Evolutionary conservation across 2,329 filamentous ascomycete species (phyloP).

Genomic region (Clarireedia paspali): DNA sequence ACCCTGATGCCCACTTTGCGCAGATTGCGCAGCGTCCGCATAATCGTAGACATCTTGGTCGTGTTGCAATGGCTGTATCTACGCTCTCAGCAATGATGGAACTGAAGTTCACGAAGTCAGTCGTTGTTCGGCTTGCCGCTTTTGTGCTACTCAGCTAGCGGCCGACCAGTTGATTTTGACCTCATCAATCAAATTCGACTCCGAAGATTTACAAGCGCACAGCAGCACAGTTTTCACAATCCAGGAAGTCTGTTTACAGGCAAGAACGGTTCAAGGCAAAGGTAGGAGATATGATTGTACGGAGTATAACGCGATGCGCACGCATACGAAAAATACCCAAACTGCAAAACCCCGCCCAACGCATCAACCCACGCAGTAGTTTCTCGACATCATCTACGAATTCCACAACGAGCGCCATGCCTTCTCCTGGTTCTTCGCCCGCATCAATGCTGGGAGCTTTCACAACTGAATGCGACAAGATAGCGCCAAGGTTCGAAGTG

Average conservation of each 20-base stretch:
- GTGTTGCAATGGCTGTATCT: slow-evolving; percentile 21
- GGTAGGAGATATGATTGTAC: slow-evolving; percentile 29
- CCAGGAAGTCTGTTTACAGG: not conserved
- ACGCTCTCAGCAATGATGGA: not conserved
- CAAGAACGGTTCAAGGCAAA: not conserved
- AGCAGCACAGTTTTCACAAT: not conserved
- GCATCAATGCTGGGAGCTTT: slow-evolving; percentile 48
- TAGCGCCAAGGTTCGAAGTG: slow-evolving; percentile 87
- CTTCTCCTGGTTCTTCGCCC: slow-evolving; percentile 35
- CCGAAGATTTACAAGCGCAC: not conserved
- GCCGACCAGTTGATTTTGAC: not conserved
- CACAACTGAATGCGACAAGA: slow-evolving; percentile 71
- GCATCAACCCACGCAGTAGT: slow-evolving; percentile 20
- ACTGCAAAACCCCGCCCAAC: slow-evolving; percentile 17
- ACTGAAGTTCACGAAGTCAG: slow-evolving; percentile 9
- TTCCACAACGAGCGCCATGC: slow-evolving; percentile 10
- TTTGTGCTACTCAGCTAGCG: slow-evolving; percentile 13
- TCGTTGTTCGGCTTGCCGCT: slow-evolving; percentile 15
- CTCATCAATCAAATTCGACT: not conserved
- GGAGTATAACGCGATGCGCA: slow-evolving; percentile 29
- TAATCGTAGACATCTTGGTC: slow-evolving; percentile 78
- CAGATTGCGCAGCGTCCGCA: slow-evolving; percentile 79
- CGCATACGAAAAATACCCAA: slow-evolving; percentile 22
- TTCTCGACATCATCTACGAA: slow-evolving; percentile 25
- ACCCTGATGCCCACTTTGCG: slow-evolving; percentile 86